Percentiles rank a stretch among this genome's conserved stretches.
These are phyloP conservation scores for Hypoxylon intermedium DNA, from an alignment of 495 filamentous ascomycete genomes.

Conservation along the genomic window DNA sequence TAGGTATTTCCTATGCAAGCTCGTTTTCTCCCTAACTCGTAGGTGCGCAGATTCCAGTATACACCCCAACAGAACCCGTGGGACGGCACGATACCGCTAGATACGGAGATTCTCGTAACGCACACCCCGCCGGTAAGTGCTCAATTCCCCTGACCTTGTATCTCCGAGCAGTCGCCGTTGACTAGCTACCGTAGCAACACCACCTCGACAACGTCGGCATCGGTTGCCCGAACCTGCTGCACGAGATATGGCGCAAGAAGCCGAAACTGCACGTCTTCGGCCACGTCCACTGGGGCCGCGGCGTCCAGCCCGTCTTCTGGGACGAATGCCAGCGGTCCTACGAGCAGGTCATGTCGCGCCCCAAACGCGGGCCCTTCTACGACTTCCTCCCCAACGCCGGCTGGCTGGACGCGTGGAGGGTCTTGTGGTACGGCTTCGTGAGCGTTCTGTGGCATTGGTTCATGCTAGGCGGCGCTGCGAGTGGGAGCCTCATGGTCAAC, in stretches of 20 bases:
- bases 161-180: not conserved
- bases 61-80: conserved; percentile 51
- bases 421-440: conserved; percentile 67
- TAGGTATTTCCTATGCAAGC: not conserved
- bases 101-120: conserved; percentile 85
- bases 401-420: conserved; percentile 68
- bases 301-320: conserved; percentile 73
- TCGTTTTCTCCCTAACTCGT: too few species aligned
- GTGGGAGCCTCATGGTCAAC: conserved; percentile 75
- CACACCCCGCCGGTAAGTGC: conserved; percentile 65
- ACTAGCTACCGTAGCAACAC: conserved; percentile 52
- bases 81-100: conserved; percentile 65
- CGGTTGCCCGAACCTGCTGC: conserved; percentile 77
- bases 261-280: conserved; percentile 88
- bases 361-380: conserved; percentile 54
- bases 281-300: conserved; percentile 79
- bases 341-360: conserved; percentile 67
- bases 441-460: conserved; percentile 78
- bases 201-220: conserved; percentile 76
- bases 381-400: conserved; percentile 56
- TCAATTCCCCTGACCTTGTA: not conserved
- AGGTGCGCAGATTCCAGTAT: conserved; percentile 62
- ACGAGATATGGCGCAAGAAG: conserved; percentile 78
- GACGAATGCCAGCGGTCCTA: conserved; percentile 76
- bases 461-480: conserved; percentile 63